Evolutionary conservation across 352 stramenopile genomes (phyloP).

Genomic region (Phytophthora vignae): DNA sequence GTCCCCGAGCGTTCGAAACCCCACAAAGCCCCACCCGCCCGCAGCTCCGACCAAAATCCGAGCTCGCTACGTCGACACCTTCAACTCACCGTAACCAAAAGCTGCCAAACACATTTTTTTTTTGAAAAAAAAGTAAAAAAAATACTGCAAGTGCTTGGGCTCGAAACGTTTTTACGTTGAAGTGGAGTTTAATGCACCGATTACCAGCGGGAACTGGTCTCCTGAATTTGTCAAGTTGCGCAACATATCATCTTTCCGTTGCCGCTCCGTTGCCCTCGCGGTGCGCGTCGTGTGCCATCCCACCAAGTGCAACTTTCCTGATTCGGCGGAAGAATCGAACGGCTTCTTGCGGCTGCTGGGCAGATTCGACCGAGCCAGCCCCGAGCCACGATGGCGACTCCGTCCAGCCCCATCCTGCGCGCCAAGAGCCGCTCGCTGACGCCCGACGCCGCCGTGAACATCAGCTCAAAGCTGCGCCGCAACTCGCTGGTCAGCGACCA

Average conservation of each 20-base stretch:
- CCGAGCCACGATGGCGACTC: constrained; percentile 30
- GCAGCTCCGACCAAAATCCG: constrained; percentile 29
- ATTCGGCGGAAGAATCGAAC: constrained; percentile 38
- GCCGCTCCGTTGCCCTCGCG: too few relatives aligned
- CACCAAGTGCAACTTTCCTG: background rate
- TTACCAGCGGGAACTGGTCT: too few relatives aligned
- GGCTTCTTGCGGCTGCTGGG: constrained; percentile 18
- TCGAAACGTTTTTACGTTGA: constrained; percentile 4
- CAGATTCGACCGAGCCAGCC: constrained; percentile 8
- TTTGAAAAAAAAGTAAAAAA: too few relatives aligned
- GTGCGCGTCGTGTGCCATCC: background rate
- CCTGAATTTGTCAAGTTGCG: too few relatives aligned
- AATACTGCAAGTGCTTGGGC: too few relatives aligned
- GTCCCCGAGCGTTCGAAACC: constrained; percentile 19
- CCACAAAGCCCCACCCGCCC: constrained; percentile 25
- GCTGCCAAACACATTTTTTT: too few relatives aligned
- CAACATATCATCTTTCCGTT: background rate
- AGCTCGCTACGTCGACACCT: constrained; percentile 55
- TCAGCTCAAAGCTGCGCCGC: constrained; percentile 47
- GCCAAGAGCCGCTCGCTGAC: constrained; percentile 21
- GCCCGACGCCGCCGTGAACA: constrained; percentile 36
- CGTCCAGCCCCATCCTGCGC: constrained; percentile 38
- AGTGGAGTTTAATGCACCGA: constrained; percentile 6
- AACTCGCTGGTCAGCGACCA: constrained; percentile 68
- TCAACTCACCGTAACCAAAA: constrained; percentile 36